Percentiles rank a stretch among this genome's conserved stretches.
Evolutionary conservation across 1,284 basidiomycete genomes (phyloP).

Genomic region (Leccinum subrobustum): DNA sequence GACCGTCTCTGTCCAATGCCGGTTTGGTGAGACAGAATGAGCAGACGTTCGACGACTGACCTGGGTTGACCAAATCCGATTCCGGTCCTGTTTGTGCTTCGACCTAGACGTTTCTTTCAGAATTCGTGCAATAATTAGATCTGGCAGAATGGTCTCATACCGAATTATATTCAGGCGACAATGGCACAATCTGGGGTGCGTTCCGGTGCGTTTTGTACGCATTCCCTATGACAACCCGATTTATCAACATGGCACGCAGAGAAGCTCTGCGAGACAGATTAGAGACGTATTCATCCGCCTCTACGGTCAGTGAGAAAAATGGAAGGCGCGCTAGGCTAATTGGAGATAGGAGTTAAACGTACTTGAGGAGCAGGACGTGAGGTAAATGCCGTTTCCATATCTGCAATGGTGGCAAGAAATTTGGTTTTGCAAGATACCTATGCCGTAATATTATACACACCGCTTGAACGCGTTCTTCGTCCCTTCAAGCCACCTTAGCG

Average conservation of each 20-base stretch:
- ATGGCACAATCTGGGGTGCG: slow-evolving; percentile 30
- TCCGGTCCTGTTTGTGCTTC: slow-evolving; percentile 16
- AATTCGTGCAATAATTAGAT: neutral
- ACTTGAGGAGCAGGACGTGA: slow-evolving; percentile 19
- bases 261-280: slow-evolving; percentile 37
- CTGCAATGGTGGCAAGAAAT: neutral
- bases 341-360: neutral
- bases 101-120: slow-evolving; percentile 2
- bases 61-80: slow-evolving; percentile 19
- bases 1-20: slow-evolving; percentile 11
- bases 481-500: slow-evolving; percentile 9
- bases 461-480: slow-evolving; percentile 21
- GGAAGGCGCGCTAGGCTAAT: neutral
- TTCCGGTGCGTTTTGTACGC: slow-evolving; percentile 44
- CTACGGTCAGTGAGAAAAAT: slow-evolving; percentile 31
- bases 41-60: neutral
- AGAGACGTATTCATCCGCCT: slow-evolving; percentile 55
- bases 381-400: slow-evolving; percentile 19
- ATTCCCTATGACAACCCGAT: slow-evolving; percentile 54
- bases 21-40: neutral
- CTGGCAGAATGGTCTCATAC: slow-evolving; percentile 1
- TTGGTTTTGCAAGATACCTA: neutral
- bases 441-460: slow-evolving; percentile 6
- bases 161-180: slow-evolving; percentile 14
- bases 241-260: slow-evolving; percentile 49